Conservation (phyloP, 2,329 filamentous ascomycete species). For the Coleophoma eucalyptorum region DNA sequence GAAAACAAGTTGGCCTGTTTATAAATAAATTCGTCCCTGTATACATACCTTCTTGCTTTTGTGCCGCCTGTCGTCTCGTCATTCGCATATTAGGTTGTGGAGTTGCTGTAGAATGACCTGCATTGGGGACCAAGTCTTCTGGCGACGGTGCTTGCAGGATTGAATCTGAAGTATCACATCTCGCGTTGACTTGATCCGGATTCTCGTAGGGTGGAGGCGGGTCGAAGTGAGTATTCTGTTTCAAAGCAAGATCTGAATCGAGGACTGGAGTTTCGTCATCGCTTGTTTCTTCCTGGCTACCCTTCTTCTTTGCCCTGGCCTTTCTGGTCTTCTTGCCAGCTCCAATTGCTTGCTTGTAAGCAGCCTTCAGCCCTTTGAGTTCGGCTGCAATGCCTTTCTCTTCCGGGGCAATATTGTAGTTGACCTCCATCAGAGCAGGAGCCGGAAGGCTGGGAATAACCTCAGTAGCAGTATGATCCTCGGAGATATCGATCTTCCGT, state of each 20-base stretch:
- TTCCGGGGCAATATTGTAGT: slow-evolving; percentile 15
- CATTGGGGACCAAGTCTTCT: not conserved
- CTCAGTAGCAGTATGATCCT: slow-evolving; percentile 19
- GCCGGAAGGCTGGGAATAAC: no score
- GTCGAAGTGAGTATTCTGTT: no score
- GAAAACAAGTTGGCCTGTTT: not conserved
- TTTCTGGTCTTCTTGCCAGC: slow-evolving; percentile 21
- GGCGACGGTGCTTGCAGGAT: not conserved
- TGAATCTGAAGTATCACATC: not conserved
- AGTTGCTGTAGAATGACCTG: not conserved
- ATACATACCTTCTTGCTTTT: not conserved
- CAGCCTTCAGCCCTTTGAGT: slow-evolving; percentile 26
- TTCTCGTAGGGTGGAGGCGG: not conserved
- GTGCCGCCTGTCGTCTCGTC: not conserved
- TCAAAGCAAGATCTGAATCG: no score
- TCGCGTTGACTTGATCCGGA: not conserved
- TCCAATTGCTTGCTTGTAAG: slow-evolving; percentile 26
- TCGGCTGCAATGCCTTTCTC: slow-evolving; percentile 18
- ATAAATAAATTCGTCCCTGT: not conserved
- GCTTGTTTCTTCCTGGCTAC: slow-evolving; percentile 9
- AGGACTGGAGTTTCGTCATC: not conserved
- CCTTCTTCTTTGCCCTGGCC: slow-evolving; percentile 18
- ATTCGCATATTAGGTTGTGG: not conserved
- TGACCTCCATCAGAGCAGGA: slow-evolving; percentile 11
- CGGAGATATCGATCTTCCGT: slow-evolving; percentile 21